Evolutionary conservation across 2,329 filamentous ascomycete species (phyloP).

Genomic region (Hymenoscyphus scutula): DNA sequence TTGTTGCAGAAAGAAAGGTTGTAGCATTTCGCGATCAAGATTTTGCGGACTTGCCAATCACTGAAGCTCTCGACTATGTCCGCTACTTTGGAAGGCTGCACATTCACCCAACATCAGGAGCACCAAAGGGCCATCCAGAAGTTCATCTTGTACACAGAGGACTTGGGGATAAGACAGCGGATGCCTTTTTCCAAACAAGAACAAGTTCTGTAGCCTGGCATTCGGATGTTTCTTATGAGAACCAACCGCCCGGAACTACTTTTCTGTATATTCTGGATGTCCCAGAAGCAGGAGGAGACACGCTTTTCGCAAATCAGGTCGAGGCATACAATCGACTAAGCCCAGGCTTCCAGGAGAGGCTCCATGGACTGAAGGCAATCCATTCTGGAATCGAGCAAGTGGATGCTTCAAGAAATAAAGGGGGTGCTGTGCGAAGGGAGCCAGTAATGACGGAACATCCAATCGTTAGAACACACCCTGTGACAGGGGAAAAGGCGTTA

Average conservation of each 20-base stretch:
- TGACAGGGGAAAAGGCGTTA: constrained; percentile 79
- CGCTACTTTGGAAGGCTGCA: constrained; percentile 79
- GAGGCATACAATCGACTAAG: constrained; percentile 81
- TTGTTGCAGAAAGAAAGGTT: constrained; percentile 74
- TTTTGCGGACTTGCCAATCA: constrained; percentile 66
- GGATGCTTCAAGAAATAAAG: constrained; percentile 62
- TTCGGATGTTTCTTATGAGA: constrained; percentile 83
- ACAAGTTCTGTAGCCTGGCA: constrained; percentile 88
- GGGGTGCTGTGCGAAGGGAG: constrained; percentile 71
- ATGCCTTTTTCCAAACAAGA: constrained; percentile 63
- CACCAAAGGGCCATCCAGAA: constrained; percentile 70
- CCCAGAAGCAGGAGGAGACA: constrained; percentile 78
- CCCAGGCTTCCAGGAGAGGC: constrained; percentile 72
- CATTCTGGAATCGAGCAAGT: constrained; percentile 84
- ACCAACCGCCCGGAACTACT: constrained; percentile 84
- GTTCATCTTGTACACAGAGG: constrained; percentile 77
- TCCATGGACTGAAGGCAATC: constrained; percentile 77
- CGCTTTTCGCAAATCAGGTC: constrained; percentile 74
- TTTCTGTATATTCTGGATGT: constrained; percentile 87
- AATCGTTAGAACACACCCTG: constrained; percentile 76
- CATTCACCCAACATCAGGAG: constrained; percentile 76
- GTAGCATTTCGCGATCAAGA: constrained; percentile 77
- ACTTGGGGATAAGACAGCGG: constrained; percentile 58
- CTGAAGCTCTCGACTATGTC: constrained; percentile 66
- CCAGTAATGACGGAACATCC: constrained; percentile 74